Evolutionary conservation across 2,329 filamentous ascomycete species (phyloP), one percentile per base, ranked within the genome.

Genomic region (Seiridium unicorne): DNA sequence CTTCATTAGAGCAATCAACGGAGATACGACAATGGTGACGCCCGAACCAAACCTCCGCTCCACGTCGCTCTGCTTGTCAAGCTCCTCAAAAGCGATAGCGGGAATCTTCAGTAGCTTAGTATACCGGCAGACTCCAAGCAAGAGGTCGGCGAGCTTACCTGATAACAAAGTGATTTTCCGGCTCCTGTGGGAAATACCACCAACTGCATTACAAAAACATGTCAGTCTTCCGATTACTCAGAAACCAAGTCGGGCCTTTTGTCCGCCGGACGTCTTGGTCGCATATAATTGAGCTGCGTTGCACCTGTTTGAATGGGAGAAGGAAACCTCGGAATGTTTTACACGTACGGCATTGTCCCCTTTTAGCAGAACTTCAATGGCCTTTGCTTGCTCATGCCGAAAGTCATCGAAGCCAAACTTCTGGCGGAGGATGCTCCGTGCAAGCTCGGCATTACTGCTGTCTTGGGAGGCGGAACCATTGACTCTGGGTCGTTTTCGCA

Each of bases 1-100:
- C 65, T 86, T 86, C 83, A 86, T 86, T 57, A 86, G 66, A 2
- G 82, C 82, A 56, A 86, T 82, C 3, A 86, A 70, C 0, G 83
- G 83, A 0, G 81, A 86, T 2, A 85, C 81, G 3, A 86, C 81
- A 5, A 86, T 76, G 1, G 82, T 85, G 62, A 85, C 78, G 5
- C 82, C 85, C 9, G 74, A 69, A 18, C 76, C 74, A 2, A 69
- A 69, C 0, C 67, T 56, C 0, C 65, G 65, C 47, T 71, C 64
- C 2, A 63, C 63, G 1, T 68, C 70, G 4, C 62, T 69, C 13
- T 65, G 58, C 1, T 65, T 61, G 40, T 83, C 81, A 9, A 80
- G 64, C 54, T 77, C 70, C 44, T 76, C 73, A 42, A 83, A 82
- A 0, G 79, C 78, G 48, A 83, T 71, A 4, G 74, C 78, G 0